Base-by-base conservation (phyloP, 2,329 filamentous ascomycete genomes). In the Arthrocladium fulminans region DNA sequence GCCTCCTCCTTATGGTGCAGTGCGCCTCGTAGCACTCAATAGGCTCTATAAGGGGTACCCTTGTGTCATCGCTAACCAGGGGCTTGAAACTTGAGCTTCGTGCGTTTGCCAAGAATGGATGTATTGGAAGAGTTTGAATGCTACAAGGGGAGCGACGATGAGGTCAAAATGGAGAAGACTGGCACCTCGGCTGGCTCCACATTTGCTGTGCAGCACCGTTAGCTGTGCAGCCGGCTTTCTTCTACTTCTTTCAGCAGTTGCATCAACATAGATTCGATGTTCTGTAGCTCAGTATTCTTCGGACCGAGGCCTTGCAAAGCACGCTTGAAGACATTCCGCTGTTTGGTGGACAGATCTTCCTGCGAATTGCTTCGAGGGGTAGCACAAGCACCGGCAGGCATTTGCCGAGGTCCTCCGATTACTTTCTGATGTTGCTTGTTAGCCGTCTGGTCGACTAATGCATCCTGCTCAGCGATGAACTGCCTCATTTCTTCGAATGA, bases 401-500 rank as follows among this genome's bases (percentile, higher is more conserved):
- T 84, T 24, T 90, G 89, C 48, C 92, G 81, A 5, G 92, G 89
- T 0, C 90, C 90, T 46, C 86, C 83, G 52, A 97, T 79, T 37
- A 86, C 79, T 57, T 84, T 87, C 59, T 94, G 83, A 9, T 90
- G 90, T 61, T 90, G 87, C 59, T 86, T 85, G 59, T 89, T 83
- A n/a, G 86, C 85, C 54, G 86, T 83, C 30, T 85, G 83, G 66
- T 96, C 87, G 60, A 97, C 85, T 60, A 88, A 78, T 51, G 87
- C 86, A 61, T 96, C 90, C 51, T 94, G 90, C 56, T 94, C 85
- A 43, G 85, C 84, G 52, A 98, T 84, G 61, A 94, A 84, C 55
- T 83, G 85, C 73, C 92, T 96, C 76, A 98, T 86, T 59, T 95
- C 89, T 56, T 94, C 87, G 62, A 97, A 94, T 0, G 88, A 94